Percentiles rank a stretch among this genome's conserved stretches.
Evolutionary conservation across 192 early-diverging fungal genomes (phyloP).

Genomic region (Dispira simplex): DNA sequence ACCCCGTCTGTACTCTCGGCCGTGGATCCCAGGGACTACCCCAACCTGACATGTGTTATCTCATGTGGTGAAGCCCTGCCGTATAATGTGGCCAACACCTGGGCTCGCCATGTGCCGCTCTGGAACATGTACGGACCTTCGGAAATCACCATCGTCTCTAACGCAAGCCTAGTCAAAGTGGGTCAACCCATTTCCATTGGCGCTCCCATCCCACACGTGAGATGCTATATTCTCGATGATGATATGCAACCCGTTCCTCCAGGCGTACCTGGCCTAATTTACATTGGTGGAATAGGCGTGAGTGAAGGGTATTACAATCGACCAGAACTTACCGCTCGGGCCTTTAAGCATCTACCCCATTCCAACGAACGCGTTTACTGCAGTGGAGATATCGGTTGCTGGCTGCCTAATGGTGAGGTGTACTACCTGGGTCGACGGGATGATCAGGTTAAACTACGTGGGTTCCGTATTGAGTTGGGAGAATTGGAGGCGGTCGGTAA

Average conservation of each 20-base stretch:
- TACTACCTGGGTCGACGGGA: not conserved
- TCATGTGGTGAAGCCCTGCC: slow-evolving; percentile 7
- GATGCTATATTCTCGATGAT: slow-evolving; percentile 18
- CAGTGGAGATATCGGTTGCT: slow-evolving; percentile 6
- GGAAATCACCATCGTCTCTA: slow-evolving; percentile 12
- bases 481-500: not conserved
- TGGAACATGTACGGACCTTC: slow-evolving; percentile 22
- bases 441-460: slow-evolving; percentile 6
- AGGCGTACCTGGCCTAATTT: slow-evolving; percentile 20
- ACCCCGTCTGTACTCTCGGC: not conserved
- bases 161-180: not conserved
- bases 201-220: slow-evolving; percentile 12
- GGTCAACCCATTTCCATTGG: slow-evolving; percentile 13
- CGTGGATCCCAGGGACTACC: not conserved
- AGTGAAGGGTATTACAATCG: not conserved
- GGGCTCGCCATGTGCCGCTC: not conserved
- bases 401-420: not conserved
- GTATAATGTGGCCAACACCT: not conserved
- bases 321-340: not conserved
- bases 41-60: not conserved
- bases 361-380: not conserved
- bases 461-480: not conserved
- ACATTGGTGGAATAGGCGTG: slow-evolving; percentile 12
- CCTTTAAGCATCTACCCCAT: not conserved
- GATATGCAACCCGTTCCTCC: slow-evolving; percentile 13